These are phyloP conservation scores for Ramularia collo-cygni DNA, from an alignment of 2,329 filamentous ascomycete species.

Conservation along the genomic window DNA sequence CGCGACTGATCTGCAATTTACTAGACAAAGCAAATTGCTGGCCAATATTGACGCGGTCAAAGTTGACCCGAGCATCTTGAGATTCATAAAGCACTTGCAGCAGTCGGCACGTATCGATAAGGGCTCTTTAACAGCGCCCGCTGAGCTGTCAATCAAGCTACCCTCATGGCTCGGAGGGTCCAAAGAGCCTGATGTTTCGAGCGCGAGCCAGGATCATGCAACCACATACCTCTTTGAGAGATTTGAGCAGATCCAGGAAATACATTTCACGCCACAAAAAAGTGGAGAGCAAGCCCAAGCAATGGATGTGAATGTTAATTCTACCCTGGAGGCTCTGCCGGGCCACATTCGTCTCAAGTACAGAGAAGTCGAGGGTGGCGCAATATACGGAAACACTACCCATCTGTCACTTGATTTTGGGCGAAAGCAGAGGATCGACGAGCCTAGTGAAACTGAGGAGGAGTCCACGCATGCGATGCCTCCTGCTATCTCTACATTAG, in stretches of 20 bases:
- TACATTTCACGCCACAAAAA: slow-evolving; percentile 9
- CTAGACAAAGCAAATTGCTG: slow-evolving; percentile 6
- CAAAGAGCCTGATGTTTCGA: background rate
- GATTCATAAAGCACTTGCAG: slow-evolving; percentile 15
- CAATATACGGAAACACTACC: slow-evolving; percentile 12
- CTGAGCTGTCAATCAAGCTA: slow-evolving; percentile 16
- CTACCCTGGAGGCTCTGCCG: slow-evolving; percentile 2
- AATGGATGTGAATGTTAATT: slow-evolving; percentile 4
- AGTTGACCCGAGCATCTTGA: slow-evolving; percentile 12
- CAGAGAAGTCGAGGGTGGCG: slow-evolving; percentile 15
- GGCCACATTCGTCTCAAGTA: slow-evolving; percentile 8
- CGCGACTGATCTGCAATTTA: slow-evolving; percentile 20
- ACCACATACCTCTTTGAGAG: slow-evolving; percentile 24
- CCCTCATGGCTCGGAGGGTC: slow-evolving; percentile 13
- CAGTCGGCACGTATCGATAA: slow-evolving; percentile 9
- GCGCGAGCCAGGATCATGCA: slow-evolving; percentile 3
- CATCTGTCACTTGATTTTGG: slow-evolving; percentile 6
- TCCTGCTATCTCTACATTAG: background rate
- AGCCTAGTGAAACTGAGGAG: background rate
- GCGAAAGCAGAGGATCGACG: background rate
- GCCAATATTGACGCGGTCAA: slow-evolving; percentile 3
- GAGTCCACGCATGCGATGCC: background rate
- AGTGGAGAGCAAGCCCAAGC: background rate
- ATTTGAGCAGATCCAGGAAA: slow-evolving; percentile 22
- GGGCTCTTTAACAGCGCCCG: slow-evolving; percentile 14